Percentiles rank a stretch among this genome's conserved stretches.
These are phyloP conservation scores for Glomus cerebriforme DNA, from an alignment of 192 early-diverging fungal genomes.

Conservation along the genomic window DNA sequence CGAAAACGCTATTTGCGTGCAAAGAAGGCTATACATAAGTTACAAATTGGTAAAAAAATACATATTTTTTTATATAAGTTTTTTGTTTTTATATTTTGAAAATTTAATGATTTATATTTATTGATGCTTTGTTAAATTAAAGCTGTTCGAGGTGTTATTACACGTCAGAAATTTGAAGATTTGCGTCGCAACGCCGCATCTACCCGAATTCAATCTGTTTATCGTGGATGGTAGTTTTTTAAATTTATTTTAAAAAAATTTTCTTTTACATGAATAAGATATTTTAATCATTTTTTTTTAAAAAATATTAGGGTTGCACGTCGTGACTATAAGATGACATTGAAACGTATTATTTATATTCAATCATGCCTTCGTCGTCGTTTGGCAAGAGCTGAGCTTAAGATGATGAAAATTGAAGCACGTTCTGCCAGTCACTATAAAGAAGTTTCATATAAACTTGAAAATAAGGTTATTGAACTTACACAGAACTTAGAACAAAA, in stretches of 20 bases:
- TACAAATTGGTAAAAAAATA: conserved; percentile 58
- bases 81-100: not conserved
- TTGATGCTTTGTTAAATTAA: not conserved
- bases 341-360: conserved; percentile 65
- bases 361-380: conserved; percentile 84
- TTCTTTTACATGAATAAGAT: not conserved
- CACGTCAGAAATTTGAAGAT: conserved; percentile 60
- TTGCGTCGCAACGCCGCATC: conserved; percentile 70
- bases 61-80: not conserved
- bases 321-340: conserved; percentile 55
- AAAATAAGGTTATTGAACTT: conserved; percentile 95
- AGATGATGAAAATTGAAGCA: conserved; percentile 77
- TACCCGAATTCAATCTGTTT: conserved; percentile 71
- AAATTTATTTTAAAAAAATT: not conserved
- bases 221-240: conserved; percentile 59
- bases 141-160: conserved; percentile 63
- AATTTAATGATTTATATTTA: too few relatives aligned
- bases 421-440: conserved; percentile 91
- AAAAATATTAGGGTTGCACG: conserved; percentile 47
- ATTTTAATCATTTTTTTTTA: not conserved
- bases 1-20: conserved; percentile 47
- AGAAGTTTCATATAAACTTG: conserved; percentile 90
- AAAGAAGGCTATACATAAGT: conserved; percentile 54
- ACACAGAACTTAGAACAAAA: conserved; percentile 73
- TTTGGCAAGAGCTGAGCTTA: conserved; percentile 69